Evolutionary conservation across 176 grass and related monocot genomes (phyloP).

Genomic region (Aegilops tauschii): DNA sequence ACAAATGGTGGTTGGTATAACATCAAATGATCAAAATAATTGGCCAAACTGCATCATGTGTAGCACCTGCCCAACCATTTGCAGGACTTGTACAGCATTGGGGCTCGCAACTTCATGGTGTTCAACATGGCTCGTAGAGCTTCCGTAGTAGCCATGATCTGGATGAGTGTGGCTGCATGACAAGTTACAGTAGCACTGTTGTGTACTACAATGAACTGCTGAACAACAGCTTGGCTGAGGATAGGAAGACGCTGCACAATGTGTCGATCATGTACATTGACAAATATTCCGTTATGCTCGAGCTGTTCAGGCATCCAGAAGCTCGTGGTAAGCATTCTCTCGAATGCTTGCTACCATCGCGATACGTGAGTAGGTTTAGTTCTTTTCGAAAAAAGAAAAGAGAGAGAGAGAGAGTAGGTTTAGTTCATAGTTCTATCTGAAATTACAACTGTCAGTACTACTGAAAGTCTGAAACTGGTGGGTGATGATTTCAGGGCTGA

Average conservation of each 20-base stretch:
- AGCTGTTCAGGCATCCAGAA: constrained; percentile 55
- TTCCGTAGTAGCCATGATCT: constrained; percentile 29
- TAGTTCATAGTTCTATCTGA: neutral
- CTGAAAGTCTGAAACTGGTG: neutral
- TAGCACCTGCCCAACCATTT: neutral
- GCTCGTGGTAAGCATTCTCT: constrained; percentile 43
- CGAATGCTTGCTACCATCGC: too few species aligned
- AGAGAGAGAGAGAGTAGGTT: neutral
- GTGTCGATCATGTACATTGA: constrained; percentile 41
- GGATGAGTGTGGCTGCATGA: constrained; percentile 62
- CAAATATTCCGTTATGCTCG: constrained; percentile 43
- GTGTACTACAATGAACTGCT: constrained; percentile 58
- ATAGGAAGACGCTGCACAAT: constrained; percentile 26
- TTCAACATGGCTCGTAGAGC: constrained; percentile 55
- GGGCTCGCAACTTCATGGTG: constrained; percentile 58
- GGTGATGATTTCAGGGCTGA: constrained; percentile 37
- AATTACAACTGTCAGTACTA: neutral
- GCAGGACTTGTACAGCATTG: constrained; percentile 57
- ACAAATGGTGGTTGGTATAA: neutral
- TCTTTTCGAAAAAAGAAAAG: too few species aligned
- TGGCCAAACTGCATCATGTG: neutral
- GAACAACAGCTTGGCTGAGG: constrained; percentile 33
- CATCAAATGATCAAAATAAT: neutral
- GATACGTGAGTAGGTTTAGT: neutral
- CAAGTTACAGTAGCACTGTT: constrained; percentile 44